Base-by-base conservation (phyloP, 495 filamentous ascomycete species). In the Podospora conica region DNA sequence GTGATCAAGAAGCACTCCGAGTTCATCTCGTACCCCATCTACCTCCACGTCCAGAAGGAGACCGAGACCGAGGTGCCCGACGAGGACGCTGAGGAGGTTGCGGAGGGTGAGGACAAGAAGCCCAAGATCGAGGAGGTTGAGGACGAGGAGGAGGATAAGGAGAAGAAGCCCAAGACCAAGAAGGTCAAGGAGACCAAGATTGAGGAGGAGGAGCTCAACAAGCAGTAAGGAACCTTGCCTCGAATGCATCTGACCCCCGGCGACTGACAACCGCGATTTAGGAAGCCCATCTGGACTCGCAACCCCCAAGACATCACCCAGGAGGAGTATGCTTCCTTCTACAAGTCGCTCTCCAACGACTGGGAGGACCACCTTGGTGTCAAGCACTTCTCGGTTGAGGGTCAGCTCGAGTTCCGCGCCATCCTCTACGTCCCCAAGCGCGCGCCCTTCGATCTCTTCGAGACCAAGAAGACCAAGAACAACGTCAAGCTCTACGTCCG, bases 1-100 rank as follows among this genome's bases (percentile, higher is more conserved):
- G 93, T 98, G 69, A 92, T 98, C 83, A 97, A 97, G 92, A 98
- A 98, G 90, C 95, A 98, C 90, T 98, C 95, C 79, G 95, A 98
- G 86, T 98, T 98, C 89, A 98, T 98, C 86, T 98, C 96, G 61
- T 98, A 98, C 88, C 95, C 95, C 71, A 98, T 98, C 87, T 98
- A 96, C 86, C 95, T 98, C 66, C 95, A 98, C 81, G 91, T 98
- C 76, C 81, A 90, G 77, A 98, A 98, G 87, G 96, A 98, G 90
- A 94, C 89, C 74, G 95, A 98, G 91, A 97, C 85, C 75, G 95
- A 98, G 84, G 92, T 98, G 68, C 93, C 93, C 65, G 96, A 97
- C 79, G 96, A 97, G 84, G 93, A 97, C 60, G 94, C 90, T 54
- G 91, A 96, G 81, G 78, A 80, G 68, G 86, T 84, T 71, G 81